Conservation (phyloP, 2,329 filamentous ascomycete species). For the Teratosphaeria gauchensis region DNA sequence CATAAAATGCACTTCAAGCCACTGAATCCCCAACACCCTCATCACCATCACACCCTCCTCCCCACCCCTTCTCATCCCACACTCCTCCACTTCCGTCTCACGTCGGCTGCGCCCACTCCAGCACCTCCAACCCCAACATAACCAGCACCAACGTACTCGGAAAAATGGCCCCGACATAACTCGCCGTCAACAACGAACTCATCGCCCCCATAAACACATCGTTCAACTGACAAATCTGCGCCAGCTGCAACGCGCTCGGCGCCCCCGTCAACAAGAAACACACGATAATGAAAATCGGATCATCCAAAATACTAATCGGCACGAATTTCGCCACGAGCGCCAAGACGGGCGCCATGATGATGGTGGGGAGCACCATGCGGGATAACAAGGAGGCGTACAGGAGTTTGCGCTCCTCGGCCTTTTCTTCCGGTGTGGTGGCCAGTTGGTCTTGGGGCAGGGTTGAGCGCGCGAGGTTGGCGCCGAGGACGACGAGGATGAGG, state of each 20-base stretch:
- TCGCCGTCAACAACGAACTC: conserved; percentile 88
- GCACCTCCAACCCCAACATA: conserved; percentile 81
- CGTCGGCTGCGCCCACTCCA: conserved; percentile 64
- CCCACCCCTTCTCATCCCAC: neutral
- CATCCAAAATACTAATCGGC: conserved; percentile 86
- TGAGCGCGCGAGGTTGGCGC: conserved; percentile 87
- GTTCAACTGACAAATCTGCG: conserved; percentile 98
- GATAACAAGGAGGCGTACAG: conserved; percentile 77
- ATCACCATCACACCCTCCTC: too few relatives aligned
- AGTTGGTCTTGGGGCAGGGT: conserved; percentile 63
- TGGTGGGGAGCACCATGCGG: conserved; percentile 83
- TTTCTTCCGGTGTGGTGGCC: conserved; percentile 59
- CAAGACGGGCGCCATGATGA: conserved; percentile 85
- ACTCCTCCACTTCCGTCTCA: neutral
- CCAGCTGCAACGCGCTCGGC: conserved; percentile 84
- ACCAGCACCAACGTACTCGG: conserved; percentile 87
- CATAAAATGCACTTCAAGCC: too few relatives aligned
- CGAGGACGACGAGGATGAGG: conserved; percentile 87
- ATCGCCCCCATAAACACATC: conserved; percentile 91
- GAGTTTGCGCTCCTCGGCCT: conserved; percentile 59
- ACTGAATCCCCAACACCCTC: too few relatives aligned
- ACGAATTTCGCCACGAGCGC: conserved; percentile 83
- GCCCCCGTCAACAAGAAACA: conserved; percentile 94
- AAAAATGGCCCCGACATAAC: conserved; percentile 90
- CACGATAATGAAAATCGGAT: conserved; percentile 96